Evolutionary conservation across 176 grass and related monocot genomes (phyloP).

Genomic region (Triticum timopheevii): DNA sequence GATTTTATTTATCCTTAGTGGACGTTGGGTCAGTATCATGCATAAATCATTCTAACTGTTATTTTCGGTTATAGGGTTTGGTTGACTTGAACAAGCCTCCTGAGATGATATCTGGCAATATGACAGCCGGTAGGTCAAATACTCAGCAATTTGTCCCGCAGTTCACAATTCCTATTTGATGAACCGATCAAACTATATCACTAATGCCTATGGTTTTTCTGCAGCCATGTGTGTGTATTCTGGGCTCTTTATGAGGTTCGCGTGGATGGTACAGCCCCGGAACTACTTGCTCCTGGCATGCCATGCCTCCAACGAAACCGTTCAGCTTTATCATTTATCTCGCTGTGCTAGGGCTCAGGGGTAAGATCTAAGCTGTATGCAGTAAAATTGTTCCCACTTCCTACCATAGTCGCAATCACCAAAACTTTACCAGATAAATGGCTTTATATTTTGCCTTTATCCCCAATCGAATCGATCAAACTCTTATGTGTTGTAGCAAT

Average conservation of each 20-base stretch:
- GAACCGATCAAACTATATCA: not conserved
- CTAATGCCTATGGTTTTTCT: slow-evolving; percentile 16
- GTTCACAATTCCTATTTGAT: not conserved
- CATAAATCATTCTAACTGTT: not conserved
- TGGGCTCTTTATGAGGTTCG: slow-evolving; percentile 79
- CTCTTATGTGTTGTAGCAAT: not conserved
- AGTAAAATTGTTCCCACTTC: not conserved
- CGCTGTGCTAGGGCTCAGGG: slow-evolving; percentile 72
- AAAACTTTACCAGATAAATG: not conserved
- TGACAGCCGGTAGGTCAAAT: slow-evolving; percentile 20
- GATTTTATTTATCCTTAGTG: not conserved
- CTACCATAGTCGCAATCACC: not conserved
- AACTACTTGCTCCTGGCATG: slow-evolving; percentile 90
- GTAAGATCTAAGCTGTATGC: slow-evolving; percentile 34
- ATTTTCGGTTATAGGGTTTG: slow-evolving; percentile 9
- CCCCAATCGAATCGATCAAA: not conserved
- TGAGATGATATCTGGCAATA: slow-evolving; percentile 27
- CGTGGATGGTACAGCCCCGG: slow-evolving; percentile 90
- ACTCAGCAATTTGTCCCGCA: not conserved
- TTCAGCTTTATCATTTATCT: slow-evolving; percentile 63
- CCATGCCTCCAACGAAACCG: slow-evolving; percentile 62
- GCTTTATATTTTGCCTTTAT: not conserved
- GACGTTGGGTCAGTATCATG: not conserved
- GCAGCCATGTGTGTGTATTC: slow-evolving; percentile 93
- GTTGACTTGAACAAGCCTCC: slow-evolving; percentile 25